Conservation (phyloP, 257 asterid species). For the Gentiana straminea region DNA sequence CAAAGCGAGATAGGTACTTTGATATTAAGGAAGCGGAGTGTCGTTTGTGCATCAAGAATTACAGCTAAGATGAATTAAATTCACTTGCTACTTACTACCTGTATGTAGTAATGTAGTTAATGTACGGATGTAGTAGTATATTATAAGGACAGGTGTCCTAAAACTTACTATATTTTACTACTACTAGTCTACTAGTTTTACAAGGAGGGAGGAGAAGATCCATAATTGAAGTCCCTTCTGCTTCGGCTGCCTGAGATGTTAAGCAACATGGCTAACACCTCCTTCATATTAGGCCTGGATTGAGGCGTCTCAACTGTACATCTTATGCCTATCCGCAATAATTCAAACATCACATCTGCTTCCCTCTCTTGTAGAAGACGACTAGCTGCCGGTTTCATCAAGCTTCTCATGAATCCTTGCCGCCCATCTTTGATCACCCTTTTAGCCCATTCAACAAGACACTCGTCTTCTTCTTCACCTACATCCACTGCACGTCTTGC, state of each 20-base stretch:
- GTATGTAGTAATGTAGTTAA: neutral
- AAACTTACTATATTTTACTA: no score
- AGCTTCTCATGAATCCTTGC: constrained; percentile 20
- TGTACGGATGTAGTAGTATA: neutral
- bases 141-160: no score
- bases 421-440: constrained; percentile 65
- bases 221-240: constrained; percentile 17
- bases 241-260: constrained; percentile 35
- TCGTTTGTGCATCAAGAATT: neutral
- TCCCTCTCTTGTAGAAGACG: constrained; percentile 64
- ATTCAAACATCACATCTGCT: constrained; percentile 57
- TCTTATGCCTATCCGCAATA: constrained; percentile 67
- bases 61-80: neutral
- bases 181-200: neutral
- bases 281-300: constrained; percentile 85
- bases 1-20: no score
- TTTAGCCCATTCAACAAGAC: constrained; percentile 82
- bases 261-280: constrained; percentile 67
- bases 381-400: constrained; percentile 45
- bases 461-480: constrained; percentile 91
- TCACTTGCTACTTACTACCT: neutral
- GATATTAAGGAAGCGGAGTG: no score
- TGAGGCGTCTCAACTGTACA: constrained; percentile 67
- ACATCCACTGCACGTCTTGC: constrained; percentile 85
- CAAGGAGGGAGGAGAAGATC: constrained; percentile 20